phyloP scores from a whole-genome alignment of 768 basidiomycete species.

The Hygrocybe coccinea region DNA sequence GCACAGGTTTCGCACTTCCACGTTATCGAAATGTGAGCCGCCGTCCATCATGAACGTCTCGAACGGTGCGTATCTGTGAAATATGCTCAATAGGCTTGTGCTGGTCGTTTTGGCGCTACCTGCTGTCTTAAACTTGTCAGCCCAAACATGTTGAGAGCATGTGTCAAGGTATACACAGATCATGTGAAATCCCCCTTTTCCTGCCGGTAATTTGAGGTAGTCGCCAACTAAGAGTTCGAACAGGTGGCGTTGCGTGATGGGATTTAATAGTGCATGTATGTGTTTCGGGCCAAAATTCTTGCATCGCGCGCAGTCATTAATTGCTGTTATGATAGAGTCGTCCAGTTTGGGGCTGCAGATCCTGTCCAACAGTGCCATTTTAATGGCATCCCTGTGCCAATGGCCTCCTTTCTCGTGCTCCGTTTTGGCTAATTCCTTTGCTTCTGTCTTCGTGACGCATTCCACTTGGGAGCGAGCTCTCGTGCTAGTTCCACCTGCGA shows the following conservation, averaged over 20 bases:
- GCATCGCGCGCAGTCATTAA: not conserved
- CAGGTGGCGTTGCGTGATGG: not conserved
- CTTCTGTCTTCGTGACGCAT: constrained; percentile 21
- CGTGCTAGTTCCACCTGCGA: constrained; percentile 13
- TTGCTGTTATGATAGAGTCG: not conserved
- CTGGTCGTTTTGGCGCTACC: no score
- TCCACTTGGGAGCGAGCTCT: constrained; percentile 23
- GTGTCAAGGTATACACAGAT: no score
- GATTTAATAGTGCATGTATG: not conserved
- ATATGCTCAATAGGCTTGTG: no score
- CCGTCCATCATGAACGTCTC: no score
- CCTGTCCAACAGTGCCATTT: not conserved
- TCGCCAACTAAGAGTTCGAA: not conserved
- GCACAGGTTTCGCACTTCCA: no score
- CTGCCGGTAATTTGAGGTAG: not conserved
- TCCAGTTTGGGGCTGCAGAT: not conserved
- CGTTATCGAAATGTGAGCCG: no score
- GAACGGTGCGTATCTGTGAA: no score
- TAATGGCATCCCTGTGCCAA: not conserved
- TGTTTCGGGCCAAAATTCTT: not conserved
- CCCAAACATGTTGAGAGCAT: no score
- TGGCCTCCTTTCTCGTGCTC: not conserved
- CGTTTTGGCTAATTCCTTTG: not conserved
- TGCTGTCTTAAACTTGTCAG: no score
- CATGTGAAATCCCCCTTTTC: not conserved